phyloP scores from a whole-genome alignment of 2,329 filamentous ascomycete genomes.

The Calonectria multiphialidica region DNA sequence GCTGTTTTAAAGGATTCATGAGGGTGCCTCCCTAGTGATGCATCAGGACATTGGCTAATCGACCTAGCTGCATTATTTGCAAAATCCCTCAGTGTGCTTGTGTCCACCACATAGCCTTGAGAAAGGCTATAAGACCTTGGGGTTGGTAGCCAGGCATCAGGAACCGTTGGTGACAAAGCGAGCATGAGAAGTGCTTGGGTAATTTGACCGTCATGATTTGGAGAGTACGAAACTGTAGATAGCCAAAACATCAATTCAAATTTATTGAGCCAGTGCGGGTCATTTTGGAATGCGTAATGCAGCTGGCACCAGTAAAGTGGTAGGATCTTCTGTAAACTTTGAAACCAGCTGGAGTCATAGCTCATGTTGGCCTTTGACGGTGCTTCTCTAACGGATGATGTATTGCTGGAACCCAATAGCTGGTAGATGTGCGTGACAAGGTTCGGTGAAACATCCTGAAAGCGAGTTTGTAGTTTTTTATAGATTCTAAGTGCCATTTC shows the following conservation, averaged over 20 bases:
- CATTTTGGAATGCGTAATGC: slow-evolving; percentile 27
- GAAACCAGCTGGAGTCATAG: slow-evolving; percentile 35
- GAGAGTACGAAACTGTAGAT: slow-evolving; percentile 27
- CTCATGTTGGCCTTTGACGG: slow-evolving; percentile 1
- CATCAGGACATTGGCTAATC: not conserved
- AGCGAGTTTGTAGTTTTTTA: not conserved
- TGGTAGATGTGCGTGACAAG: slow-evolving; percentile 7
- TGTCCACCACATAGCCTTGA: not conserved
- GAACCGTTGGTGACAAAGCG: not conserved
- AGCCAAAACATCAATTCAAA: slow-evolving; percentile 35
- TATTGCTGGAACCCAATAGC: not conserved
- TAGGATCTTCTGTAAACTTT: not conserved
- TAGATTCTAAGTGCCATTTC: slow-evolving; percentile 11
- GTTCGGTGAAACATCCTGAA: not conserved
- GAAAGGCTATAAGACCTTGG: not conserved
- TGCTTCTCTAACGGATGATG: not conserved
- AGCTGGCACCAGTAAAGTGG: slow-evolving; percentile 31
- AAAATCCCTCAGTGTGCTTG: not conserved
- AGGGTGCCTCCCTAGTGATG: not conserved
- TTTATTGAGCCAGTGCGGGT: slow-evolving; percentile 28
- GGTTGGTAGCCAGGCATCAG: not conserved
- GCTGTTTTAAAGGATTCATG: not conserved
- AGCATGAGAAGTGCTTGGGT: slow-evolving; percentile 31
- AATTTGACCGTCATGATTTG: slow-evolving; percentile 9
- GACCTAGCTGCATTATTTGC: not conserved